Evolutionary conservation across 2,329 filamentous ascomycete species (phyloP).

Genomic region (Pseudogymnoascus sp.): DNA sequence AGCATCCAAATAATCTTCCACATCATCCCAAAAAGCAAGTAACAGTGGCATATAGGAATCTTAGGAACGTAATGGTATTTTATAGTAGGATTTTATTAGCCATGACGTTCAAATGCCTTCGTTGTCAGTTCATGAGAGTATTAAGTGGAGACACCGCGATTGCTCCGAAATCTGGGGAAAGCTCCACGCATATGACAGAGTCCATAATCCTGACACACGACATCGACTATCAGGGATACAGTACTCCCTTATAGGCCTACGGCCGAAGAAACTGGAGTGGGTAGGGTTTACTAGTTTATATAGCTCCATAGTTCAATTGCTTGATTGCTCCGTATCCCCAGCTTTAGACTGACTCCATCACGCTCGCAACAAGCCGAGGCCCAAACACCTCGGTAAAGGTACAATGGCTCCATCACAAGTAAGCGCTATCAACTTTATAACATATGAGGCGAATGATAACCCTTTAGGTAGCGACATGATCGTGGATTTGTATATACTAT

Average conservation of each 20-base stretch:
- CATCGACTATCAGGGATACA: not conserved
- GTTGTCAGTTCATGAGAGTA: not conserved
- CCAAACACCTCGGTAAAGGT: not conserved
- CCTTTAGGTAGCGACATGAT: not conserved
- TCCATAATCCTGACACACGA: not conserved
- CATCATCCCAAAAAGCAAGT: not conserved
- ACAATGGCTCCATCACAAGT: not conserved
- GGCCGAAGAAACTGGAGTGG: not conserved
- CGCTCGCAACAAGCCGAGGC: slow-evolving; percentile 3
- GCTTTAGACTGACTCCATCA: not conserved
- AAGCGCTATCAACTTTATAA: slow-evolving; percentile 1
- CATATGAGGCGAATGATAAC: not conserved
- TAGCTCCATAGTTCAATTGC: not conserved
- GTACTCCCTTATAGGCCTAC: not conserved
- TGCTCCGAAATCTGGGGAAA: slow-evolving; percentile 4
- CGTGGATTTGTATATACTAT: not conserved
- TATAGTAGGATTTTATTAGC: not conserved
- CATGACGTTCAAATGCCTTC: not conserved
- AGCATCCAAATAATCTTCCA: not conserved
- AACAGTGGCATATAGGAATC: not conserved
- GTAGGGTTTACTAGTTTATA: slow-evolving; percentile 1
- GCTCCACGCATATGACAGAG: not conserved
- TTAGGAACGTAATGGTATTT: not conserved
- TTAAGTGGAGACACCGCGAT: slow-evolving; percentile 4
- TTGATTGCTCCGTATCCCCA: slow-evolving; percentile 1